Evolutionary conservation across 177 flowering plant species (phyloP).

Genomic region (Vitis hybrid): DNA sequence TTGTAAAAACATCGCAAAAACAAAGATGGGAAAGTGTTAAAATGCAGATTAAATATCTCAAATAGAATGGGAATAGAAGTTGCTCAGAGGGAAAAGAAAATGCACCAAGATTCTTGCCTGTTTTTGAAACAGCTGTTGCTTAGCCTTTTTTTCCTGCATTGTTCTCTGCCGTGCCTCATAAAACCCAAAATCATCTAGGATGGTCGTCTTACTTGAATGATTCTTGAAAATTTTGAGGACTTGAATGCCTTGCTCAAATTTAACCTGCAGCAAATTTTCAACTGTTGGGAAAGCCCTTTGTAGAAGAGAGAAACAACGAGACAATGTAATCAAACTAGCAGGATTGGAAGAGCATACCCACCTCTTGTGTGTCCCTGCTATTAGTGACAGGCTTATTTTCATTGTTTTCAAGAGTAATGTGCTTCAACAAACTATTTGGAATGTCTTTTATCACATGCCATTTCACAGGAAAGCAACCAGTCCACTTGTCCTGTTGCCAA

Average conservation of each 20-base stretch:
- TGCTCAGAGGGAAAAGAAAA: no score
- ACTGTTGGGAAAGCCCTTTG: background rate
- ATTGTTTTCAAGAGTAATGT: slow-evolving; percentile 47
- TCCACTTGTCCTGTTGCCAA: slow-evolving; percentile 84
- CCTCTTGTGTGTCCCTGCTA: slow-evolving; percentile 59
- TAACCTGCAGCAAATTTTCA: slow-evolving; percentile 38
- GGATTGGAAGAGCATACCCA: background rate
- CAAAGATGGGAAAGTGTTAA: no score
- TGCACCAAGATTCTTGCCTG: slow-evolving; percentile 40
- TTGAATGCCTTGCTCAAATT: slow-evolving; percentile 59
- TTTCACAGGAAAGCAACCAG: slow-evolving; percentile 64
- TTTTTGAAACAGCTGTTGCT: slow-evolving; percentile 55
- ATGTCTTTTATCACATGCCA: slow-evolving; percentile 74
- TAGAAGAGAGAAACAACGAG: background rate
- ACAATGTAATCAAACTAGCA: background rate
- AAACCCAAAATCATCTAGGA: slow-evolving; percentile 67
- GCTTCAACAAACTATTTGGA: slow-evolving; percentile 58
- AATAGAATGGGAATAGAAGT: background rate
- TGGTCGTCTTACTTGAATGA: slow-evolving; percentile 42
- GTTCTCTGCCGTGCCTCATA: slow-evolving; percentile 61
- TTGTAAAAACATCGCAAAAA: no score
- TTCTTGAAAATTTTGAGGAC: slow-evolving; percentile 65
- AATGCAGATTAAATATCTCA: no score
- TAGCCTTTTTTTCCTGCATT: slow-evolving; percentile 62
- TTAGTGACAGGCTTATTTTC: no score